Base-by-base conservation (phyloP, 345 rosid species). In the Bretschneidera sinensis region DNA sequence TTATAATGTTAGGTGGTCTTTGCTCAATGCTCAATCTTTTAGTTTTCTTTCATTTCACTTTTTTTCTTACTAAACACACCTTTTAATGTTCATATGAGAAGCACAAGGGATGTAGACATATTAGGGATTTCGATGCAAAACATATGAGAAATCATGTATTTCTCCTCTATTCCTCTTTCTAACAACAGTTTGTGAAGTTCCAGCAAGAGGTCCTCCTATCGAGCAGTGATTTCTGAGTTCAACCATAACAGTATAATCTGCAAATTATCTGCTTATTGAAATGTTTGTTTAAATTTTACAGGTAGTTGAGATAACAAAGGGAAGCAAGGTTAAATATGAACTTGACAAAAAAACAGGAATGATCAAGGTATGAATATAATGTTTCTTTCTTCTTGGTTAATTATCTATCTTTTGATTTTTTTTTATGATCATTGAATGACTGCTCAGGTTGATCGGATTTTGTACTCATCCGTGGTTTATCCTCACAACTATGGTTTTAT, bases 401-500 rank as follows among this genome's bases (percentile, higher is more conserved):
- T 15, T 11, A 24, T 31, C 47, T 56, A 22, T 34, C 43, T 71
- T 48, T 48, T 55, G 5, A 59, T 67, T 67, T 24, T n/a, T n/a
- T n/a, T n/a, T 24, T 67, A 65, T 53, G 16, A 54, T 59, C 63
- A 51, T 60, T 49, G 43, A n/a, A 48, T 59, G 18, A 57, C 18
- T 71, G 15, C 49, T 69, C 63, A 89, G 98, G 97, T 92, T 48
- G 97, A 92, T 61, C 78, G 98, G 13, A 35, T 92, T 53, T 69
- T 92, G 55, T 92, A 89, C 72, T 92, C 98, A 5, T 92, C 98
- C 0, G 97, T 92, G 63, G 98, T 92, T n/a, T 92, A 92, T 71
- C 98, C 98, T 43, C 98, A 92, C 65, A 92, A 92, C 85, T 92
- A 92, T n/a, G 98, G 98, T 45, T 92, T 92, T 76, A 81, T 89